Conservation (phyloP, 2,329 filamentous ascomycete genomes). For the Ilyonectria mors-panacis region DNA sequence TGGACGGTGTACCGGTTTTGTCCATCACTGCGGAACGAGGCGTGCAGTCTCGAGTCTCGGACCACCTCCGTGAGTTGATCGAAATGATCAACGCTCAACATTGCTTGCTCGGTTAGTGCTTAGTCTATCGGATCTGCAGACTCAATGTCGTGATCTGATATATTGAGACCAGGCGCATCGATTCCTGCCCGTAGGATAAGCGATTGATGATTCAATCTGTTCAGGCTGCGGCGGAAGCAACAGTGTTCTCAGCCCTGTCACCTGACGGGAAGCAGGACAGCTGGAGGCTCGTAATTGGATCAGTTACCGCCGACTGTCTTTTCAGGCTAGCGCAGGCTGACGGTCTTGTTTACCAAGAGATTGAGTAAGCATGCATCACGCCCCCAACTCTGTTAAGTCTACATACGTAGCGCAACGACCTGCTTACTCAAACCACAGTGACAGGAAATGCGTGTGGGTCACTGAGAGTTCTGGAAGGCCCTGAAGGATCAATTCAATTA, state of each 20-base stretch:
- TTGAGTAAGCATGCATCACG: too few relatives aligned
- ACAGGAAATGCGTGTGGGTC: too few relatives aligned
- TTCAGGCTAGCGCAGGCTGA: too few relatives aligned
- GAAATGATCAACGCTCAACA: not conserved
- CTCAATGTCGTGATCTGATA: not conserved
- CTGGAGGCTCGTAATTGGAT: not conserved
- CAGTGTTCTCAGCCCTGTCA: not conserved
- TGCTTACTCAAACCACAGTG: too few relatives aligned
- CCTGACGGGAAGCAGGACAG: not conserved
- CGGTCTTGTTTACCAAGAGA: too few relatives aligned
- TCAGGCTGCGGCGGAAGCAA: not conserved
- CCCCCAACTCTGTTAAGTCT: too few relatives aligned
- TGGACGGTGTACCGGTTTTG: not conserved
- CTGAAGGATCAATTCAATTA: too few relatives aligned
- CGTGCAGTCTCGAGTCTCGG: constrained; percentile 1
- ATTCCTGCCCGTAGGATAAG: not conserved
- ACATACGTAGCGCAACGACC: too few relatives aligned
- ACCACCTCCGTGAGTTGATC: not conserved
- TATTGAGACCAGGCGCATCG: not conserved
- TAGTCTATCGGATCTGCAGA: not conserved
- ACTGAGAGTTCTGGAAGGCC: too few relatives aligned
- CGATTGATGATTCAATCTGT: not conserved
- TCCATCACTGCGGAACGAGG: not conserved
- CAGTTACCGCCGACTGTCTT: not conserved
- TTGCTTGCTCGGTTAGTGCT: not conserved